Evolutionary conservation across 1,284 basidiomycete genomes (phyloP).

Genomic region (Pisolithus thermaeus): DNA sequence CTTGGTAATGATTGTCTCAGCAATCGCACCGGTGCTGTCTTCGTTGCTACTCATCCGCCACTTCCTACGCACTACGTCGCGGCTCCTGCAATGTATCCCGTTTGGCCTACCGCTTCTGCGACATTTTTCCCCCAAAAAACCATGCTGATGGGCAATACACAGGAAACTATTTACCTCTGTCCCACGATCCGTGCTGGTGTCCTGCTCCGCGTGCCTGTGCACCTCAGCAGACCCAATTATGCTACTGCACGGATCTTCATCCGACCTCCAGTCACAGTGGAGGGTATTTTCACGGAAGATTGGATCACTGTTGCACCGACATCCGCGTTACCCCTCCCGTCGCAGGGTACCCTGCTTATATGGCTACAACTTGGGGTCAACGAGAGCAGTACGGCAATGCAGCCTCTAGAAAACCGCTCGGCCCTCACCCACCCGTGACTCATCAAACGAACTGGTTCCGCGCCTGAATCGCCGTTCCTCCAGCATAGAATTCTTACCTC

Average conservation of each 20-base stretch:
- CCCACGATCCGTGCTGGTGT: constrained; percentile 39
- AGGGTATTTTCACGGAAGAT: constrained; percentile 55
- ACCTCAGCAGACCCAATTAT: constrained; percentile 50
- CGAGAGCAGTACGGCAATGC: constrained; percentile 37
- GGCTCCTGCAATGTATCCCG: constrained; percentile 28
- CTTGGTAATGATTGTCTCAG: constrained; percentile 59
- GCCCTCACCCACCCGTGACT: constrained; percentile 33
- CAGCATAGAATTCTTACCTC: constrained; percentile 21
- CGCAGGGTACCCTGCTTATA: constrained; percentile 30
- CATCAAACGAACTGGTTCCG: constrained; percentile 49
- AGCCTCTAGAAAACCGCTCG: constrained; percentile 32
- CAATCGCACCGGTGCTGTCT: constrained; percentile 47
- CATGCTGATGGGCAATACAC: constrained; percentile 15
- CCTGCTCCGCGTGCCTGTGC: constrained; percentile 30
- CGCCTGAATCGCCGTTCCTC: constrained; percentile 33
- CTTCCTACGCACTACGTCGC: constrained; percentile 24
- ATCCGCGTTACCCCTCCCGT: constrained; percentile 39
- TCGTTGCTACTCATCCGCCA: constrained; percentile 59
- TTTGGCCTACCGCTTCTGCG: constrained; percentile 34
- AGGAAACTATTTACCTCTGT: constrained; percentile 9
- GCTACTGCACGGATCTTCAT: constrained; percentile 45
- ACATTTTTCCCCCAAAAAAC: constrained; percentile 26
- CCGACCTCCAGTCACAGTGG: constrained; percentile 46
- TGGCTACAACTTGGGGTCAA: constrained; percentile 38
- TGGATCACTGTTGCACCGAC: constrained; percentile 47